These are phyloP conservation scores for Globisporangium viniferum DNA, from an alignment of 352 stramenopile genomes.

Conservation along the genomic window DNA sequence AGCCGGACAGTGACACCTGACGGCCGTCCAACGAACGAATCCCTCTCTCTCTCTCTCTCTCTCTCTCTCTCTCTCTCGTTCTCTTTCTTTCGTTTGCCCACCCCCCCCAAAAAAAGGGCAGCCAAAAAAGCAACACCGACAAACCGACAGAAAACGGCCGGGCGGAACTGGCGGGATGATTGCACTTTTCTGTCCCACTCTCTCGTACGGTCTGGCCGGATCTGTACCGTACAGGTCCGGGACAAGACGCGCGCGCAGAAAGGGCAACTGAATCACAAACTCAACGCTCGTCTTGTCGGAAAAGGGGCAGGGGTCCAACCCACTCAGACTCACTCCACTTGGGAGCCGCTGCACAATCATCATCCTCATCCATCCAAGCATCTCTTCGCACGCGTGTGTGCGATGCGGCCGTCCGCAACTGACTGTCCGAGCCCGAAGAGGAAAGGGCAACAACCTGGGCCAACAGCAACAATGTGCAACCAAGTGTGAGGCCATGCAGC, in stretches of 20 bases:
- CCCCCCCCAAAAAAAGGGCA: not conserved
- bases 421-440: not conserved
- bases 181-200: conserved; percentile 5
- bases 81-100: not conserved
- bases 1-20: not conserved
- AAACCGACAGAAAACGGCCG: not conserved
- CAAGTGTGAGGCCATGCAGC: not conserved
- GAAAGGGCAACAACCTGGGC: not conserved
- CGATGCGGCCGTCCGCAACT: not conserved
- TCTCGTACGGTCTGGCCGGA: not conserved
- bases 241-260: not conserved
- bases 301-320: not conserved
- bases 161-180: not conserved
- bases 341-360: conserved; percentile 2
- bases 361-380: not conserved
- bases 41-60: not conserved
- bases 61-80: not conserved
- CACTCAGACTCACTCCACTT: no score
- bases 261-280: not conserved
- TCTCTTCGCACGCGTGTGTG: not conserved
- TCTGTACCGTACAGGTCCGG: conserved; percentile 1
- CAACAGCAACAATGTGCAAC: not conserved
- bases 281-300: not conserved
- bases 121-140: not conserved
- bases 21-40: no score